phyloP scores from a whole-genome alignment of 805 yeast genomes.

The Wickerhamomyces pijperi region DNA sequence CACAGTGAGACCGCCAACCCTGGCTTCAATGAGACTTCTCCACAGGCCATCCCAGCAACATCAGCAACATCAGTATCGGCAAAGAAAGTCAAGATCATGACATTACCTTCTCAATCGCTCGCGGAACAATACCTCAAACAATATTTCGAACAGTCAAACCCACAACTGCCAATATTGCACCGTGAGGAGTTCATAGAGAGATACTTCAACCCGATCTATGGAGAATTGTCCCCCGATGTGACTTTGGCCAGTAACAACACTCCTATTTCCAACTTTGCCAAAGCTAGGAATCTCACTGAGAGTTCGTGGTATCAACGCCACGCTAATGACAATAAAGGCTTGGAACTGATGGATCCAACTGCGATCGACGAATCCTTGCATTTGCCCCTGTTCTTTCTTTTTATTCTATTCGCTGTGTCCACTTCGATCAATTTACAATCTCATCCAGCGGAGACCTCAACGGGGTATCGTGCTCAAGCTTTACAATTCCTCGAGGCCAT shows the following conservation, averaged over 20 bases:
- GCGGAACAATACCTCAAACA: constrained; percentile 57
- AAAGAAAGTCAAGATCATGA: not conserved
- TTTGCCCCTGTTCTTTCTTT: constrained; percentile 56
- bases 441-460: constrained; percentile 55
- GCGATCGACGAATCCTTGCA: constrained; percentile 36
- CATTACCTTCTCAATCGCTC: constrained; percentile 54
- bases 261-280: constrained; percentile 27
- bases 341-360: constrained; percentile 6
- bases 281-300: not conserved
- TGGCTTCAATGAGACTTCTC: no score
- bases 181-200: constrained; percentile 60
- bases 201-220: constrained; percentile 74
- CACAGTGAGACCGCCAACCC: no score
- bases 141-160: constrained; percentile 69
- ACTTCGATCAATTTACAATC: constrained; percentile 62
- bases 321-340: not conserved
- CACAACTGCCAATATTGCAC: constrained; percentile 78
- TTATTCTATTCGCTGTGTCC: constrained; percentile 72
- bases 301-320: constrained; percentile 38
- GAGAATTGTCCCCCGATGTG: constrained; percentile 40
- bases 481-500: constrained; percentile 45
- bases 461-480: constrained; percentile 61
- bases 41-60: no score
- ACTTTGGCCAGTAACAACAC: constrained; percentile 52
- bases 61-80: not conserved